Base-by-base conservation (phyloP, 2,329 filamentous ascomycete genomes). In the Sordariomycetes sp. region DNA sequence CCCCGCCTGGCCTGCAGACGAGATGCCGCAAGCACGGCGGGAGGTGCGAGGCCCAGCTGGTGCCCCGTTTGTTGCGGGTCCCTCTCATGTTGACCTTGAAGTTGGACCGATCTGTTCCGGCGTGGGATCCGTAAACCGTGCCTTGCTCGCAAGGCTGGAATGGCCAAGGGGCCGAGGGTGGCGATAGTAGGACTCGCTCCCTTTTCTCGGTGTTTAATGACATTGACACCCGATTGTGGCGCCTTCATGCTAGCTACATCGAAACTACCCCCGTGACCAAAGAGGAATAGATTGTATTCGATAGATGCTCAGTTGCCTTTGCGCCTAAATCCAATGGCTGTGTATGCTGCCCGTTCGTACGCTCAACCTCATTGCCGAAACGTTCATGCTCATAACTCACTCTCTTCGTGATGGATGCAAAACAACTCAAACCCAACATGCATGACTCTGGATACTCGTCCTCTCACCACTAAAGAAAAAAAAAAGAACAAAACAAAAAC, bases 241-340 rank as follows among this genome's bases (percentile, higher is more conserved):
- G 39, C 17, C 39, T 7, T 3, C 39, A 45, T 45, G n/a, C 39
- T 17, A 45, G 39, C n/a, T 45, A 17, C 6, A n/a, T n/a, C 2
- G 10, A n/a, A n/a, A 15, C 15, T 17, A 2, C 39, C 8, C 7
- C 6, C 15, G 13, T n/a, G 10, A 10, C 36, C 36, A 39, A 39
- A n/a, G 39, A n/a, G n/a, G n/a, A 3, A 45, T 45, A 6, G 39
- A n/a, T 17, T 45, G 13, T 17, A n/a, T 15, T n/a, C n/a, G n/a
- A n/a, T 45, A 45, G 15, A 45, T 42, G 15, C 39, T n/a, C 7
- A 6, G 2, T 22, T 50, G 4, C 6, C 36, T 59, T 60, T 56
- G 65, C 63, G 51, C 60, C 56, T 53, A 65, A 65, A 13, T 52
- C 57, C 57, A 53, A 65, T 62, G 13, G 56, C 25, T 24, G 25